Percentiles rank a stretch among this genome's conserved stretches.
These are phyloP conservation scores for Pseudotsuga menziesii DNA, from an alignment of 75 land plant genomes.

Conservation along the genomic window DNA sequence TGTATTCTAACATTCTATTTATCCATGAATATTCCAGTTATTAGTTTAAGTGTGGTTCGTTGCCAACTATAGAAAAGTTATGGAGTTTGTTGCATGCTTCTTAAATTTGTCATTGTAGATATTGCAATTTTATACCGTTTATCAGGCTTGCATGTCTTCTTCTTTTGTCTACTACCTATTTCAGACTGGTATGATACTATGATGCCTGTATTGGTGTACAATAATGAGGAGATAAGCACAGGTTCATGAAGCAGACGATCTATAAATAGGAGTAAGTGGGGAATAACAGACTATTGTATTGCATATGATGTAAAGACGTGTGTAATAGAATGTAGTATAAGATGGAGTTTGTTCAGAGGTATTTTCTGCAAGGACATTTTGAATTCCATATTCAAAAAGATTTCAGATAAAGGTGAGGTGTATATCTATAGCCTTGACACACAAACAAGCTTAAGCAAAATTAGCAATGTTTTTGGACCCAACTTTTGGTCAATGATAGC, in stretches of 20 bases:
- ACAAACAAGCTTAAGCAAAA: neutral
- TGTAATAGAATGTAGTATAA: neutral
- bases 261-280: neutral
- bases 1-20: neutral
- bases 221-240: neutral
- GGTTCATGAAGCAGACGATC: neutral
- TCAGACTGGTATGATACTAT: neutral
- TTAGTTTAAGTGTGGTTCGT: neutral
- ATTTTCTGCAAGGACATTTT: neutral
- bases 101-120: neutral
- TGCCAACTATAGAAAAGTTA: neutral
- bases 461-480: neutral
- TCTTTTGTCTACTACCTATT: neutral
- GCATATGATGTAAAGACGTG: neutral
- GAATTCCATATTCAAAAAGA: neutral
- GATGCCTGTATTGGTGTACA: neutral
- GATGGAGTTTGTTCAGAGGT: neutral
- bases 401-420: neutral
- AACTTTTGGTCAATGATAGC: neutral
- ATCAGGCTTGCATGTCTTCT: neutral
- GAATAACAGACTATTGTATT: neutral
- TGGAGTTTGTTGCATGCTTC: neutral
- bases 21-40: neutral
- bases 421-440: neutral
- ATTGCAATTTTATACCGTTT: neutral